Conservation (phyloP, 23 red algal species). For the Gracilaria vermiculophylla region DNA sequence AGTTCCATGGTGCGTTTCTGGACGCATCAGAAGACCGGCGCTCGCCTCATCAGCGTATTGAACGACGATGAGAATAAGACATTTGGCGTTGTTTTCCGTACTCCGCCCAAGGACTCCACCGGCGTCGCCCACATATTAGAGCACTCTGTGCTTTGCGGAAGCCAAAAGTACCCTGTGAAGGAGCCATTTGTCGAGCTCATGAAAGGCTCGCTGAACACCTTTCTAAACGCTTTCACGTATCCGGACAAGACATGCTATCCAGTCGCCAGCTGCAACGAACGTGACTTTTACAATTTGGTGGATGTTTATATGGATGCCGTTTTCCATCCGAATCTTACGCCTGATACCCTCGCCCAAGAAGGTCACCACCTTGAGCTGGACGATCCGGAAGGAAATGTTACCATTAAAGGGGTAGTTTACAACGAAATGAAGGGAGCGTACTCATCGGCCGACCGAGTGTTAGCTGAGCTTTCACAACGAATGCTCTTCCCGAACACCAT, state of each 20-base stretch:
- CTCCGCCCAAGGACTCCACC: slow-evolving; percentile 73
- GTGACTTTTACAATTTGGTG: slow-evolving; percentile 97
- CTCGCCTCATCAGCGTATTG: slow-evolving; percentile 80
- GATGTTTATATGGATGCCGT: slow-evolving; percentile 99
- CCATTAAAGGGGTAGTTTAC: slow-evolving; percentile 92
- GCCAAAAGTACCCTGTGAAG: slow-evolving; percentile 96
- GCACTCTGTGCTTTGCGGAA: slow-evolving; percentile 96
- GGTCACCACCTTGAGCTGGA: slow-evolving; percentile 90
- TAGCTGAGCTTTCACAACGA: slow-evolving; percentile 70
- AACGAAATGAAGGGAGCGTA: slow-evolving; percentile 99
- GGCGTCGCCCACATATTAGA: slow-evolving; percentile 86
- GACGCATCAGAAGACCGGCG: slow-evolving; percentile 70
- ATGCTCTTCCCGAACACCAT: slow-evolving; percentile 93
- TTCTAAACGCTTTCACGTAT: slow-evolving; percentile 95
- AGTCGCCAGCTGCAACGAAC: slow-evolving; percentile 90
- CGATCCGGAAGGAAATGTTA: slow-evolving; percentile 27
- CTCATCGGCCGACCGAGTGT: slow-evolving; percentile 74
- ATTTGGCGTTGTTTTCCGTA: slow-evolving; percentile 94
- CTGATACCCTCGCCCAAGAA: slow-evolving; percentile 93
- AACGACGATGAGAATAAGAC: slow-evolving; percentile 97
- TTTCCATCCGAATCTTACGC: slow-evolving; percentile 91
- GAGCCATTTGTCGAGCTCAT: slow-evolving; percentile 99
- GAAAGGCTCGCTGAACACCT: slow-evolving; percentile 91
- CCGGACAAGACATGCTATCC: slow-evolving; percentile 97
- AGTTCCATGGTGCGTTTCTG: slow-evolving; percentile 77